A percentile compares a stretch with the other conserved stretches of the same genome.
These are phyloP conservation scores for Cucumis sativus DNA, from an alignment of 306 rosid species.

Conservation along the genomic window DNA sequence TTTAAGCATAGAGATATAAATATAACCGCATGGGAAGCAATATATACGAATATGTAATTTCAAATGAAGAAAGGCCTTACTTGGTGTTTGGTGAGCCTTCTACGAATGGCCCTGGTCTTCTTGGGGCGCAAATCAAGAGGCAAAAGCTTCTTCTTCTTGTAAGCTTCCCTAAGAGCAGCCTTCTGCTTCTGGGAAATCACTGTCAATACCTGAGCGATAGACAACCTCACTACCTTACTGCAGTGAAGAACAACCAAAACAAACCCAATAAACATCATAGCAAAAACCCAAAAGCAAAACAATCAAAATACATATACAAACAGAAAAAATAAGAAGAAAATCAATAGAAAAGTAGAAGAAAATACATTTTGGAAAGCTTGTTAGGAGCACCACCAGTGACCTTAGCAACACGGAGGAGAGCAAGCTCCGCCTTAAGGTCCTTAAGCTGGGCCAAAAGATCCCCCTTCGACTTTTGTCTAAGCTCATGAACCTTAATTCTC, in stretches of 20 bases:
- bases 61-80: conserved; percentile 14
- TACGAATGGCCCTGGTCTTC: conserved; percentile 93
- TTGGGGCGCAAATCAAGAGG: conserved; percentile 99
- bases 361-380: conserved; percentile 94
- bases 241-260: conserved; percentile 6
- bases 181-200: conserved; percentile 96
- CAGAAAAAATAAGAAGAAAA: neutral
- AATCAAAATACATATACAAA: neutral
- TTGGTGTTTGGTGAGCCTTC: conserved; percentile 93
- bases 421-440: conserved; percentile 93
- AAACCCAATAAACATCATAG: neutral
- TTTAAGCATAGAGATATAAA: neutral
- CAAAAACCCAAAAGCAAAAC: neutral
- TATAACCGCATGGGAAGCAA: neutral
- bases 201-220: conserved; percentile 90
- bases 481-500: conserved; percentile 91
- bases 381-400: conserved; percentile 98
- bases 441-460: conserved; percentile 72
- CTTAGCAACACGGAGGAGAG: conserved; percentile 92
- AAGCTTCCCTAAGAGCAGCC: conserved; percentile 75
- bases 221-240: conserved; percentile 91
- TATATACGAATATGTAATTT: neutral
- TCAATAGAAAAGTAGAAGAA: neutral
- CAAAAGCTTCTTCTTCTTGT: conserved; percentile 73
- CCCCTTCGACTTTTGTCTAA: conserved; percentile 66